Evolutionary conservation across 2,329 filamentous ascomycete species (phyloP), one percentile per base, ranked within the genome.

Genomic region (Rhynchosporium graminicola): DNA sequence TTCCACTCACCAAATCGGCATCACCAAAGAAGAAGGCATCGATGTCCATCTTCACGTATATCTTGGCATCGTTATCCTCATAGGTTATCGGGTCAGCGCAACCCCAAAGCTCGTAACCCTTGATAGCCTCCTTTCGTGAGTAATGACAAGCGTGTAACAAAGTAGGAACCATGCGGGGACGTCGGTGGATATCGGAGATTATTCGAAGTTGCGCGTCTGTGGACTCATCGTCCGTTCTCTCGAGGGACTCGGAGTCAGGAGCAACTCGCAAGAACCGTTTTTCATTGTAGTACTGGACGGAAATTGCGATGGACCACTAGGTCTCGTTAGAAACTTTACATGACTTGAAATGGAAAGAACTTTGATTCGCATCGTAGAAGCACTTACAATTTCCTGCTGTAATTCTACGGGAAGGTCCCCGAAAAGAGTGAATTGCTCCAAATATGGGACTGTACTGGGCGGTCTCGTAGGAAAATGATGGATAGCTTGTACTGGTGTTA

Each of bases 21-120:
- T 57, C 59, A 20, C 59, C 51, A 36, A 61, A 56, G 43, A 57
- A 61, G 36, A 61, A 61, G 0, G 46, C 33, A 43, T 61, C 59
- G 13, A 20, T n/a, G 3, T 61, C 59, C 28, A 51, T 15, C 38
- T 61, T 61, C 5, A 61, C 59, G 15, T 61, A 61, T 10, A 61
- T 38, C 29, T 51, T 50, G 15, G 52, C 46, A 12, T n/a, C 13
- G 29, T 50, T 57, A 13, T 42, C n/a, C 31, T 43, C 10, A 29
- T 42, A 57, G 13, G 43, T 57, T 10, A 48, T 15, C 8, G 45
- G 43, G 33, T 61, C 45, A 20, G n/a, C 36, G 43, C 59, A 61
- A 3, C 45, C 36, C 51, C 52, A 50, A 8, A 57, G 52, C 29
- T 47, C 33, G 40, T 61, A 61, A n/a, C 33, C 28, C n/a, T 61